These are phyloP conservation scores for Aspergillus melleus DNA, from an alignment of 2,329 filamentous ascomycete genomes.

Conservation along the genomic window DNA sequence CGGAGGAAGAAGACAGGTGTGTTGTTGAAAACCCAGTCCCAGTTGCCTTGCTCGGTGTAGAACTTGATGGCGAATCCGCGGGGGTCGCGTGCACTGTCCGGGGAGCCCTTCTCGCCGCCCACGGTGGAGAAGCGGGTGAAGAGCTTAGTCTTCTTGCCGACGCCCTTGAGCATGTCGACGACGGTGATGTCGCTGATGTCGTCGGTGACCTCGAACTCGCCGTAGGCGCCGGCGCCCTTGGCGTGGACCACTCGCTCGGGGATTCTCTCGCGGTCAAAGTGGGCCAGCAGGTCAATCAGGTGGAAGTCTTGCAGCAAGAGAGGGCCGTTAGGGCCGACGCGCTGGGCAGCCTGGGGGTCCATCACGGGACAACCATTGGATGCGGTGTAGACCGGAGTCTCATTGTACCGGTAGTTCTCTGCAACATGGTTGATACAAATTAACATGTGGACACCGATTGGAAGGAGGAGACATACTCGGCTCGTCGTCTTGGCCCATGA, in stretches of 20 bases:
- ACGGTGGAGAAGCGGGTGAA: slow-evolving; percentile 73
- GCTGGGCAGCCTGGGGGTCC: slow-evolving; percentile 54
- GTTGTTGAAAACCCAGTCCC: slow-evolving; percentile 72
- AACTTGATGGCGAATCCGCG: slow-evolving; percentile 74
- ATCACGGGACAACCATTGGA: slow-evolving; percentile 61
- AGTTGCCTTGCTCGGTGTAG: slow-evolving; percentile 72
- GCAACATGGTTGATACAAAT: slow-evolving; percentile 6
- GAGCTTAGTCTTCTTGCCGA: slow-evolving; percentile 69
- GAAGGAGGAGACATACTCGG: slow-evolving; percentile 23
- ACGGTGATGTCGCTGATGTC: slow-evolving; percentile 52
- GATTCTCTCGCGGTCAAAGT: slow-evolving; percentile 44
- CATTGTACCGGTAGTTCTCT: slow-evolving; percentile 54
- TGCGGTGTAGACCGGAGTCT: slow-evolving; percentile 60
- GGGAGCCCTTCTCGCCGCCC: slow-evolving; percentile 69
- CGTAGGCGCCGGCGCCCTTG: slow-evolving; percentile 44
- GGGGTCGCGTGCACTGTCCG: slow-evolving; percentile 71
- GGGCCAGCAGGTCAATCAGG: slow-evolving; percentile 60
- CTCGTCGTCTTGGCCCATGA: slow-evolving; percentile 40
- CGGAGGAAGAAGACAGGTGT: slow-evolving; percentile 75
- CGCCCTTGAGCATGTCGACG: slow-evolving; percentile 53
- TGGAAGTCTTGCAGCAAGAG: slow-evolving; percentile 66
- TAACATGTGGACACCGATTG: neutral
- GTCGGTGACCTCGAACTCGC: slow-evolving; percentile 48
- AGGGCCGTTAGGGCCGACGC: slow-evolving; percentile 58
- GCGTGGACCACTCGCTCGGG: slow-evolving; percentile 46